Conservation (phyloP, 108 stramenopile species). For the Stephanodiscus minutulus region DNA sequence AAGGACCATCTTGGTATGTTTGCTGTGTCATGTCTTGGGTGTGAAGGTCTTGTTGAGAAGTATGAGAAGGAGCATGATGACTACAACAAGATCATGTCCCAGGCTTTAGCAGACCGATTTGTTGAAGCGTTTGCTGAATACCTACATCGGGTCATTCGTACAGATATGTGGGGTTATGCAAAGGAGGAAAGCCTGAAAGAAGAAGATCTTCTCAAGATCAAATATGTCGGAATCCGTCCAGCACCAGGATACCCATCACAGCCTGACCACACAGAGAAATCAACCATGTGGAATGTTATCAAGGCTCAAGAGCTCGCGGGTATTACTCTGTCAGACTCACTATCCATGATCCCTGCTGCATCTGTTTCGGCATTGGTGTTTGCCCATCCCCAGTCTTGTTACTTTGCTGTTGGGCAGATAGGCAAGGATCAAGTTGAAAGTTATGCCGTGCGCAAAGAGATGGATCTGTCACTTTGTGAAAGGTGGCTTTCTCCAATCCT, state of each 20-base stretch:
- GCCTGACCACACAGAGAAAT: slow-evolving; percentile 99
- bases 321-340: slow-evolving; percentile 90
- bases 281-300: slow-evolving; percentile 96
- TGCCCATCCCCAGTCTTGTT: slow-evolving; percentile 93
- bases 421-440: slow-evolving; percentile 98
- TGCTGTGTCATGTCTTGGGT: slow-evolving; percentile 97
- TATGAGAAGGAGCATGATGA: slow-evolving; percentile 96
- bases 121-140: slow-evolving; percentile 99
- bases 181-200: slow-evolving; percentile 82
- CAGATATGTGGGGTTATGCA: slow-evolving; percentile 98
- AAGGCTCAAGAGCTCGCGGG: slow-evolving; percentile 93
- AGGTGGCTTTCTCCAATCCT: slow-evolving; percentile 98
- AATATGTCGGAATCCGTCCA: slow-evolving; percentile 99
- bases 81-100: slow-evolving; percentile 99
- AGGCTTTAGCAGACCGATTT: slow-evolving; percentile 97
- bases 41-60: slow-evolving; percentile 88
- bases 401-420: slow-evolving; percentile 99
- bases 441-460: slow-evolving; percentile 95
- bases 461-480: slow-evolving; percentile 84
- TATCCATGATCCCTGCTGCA: slow-evolving; percentile 98
- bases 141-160: slow-evolving; percentile 94
- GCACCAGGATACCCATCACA: slow-evolving; percentile 99
- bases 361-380: slow-evolving; percentile 98
- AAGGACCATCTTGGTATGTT: slow-evolving; percentile 97
- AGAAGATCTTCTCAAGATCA: slow-evolving; percentile 96